These are phyloP conservation scores for Bretziella fagacearum DNA, from an alignment of 2,329 filamentous ascomycete genomes.

Conservation along the genomic window DNA sequence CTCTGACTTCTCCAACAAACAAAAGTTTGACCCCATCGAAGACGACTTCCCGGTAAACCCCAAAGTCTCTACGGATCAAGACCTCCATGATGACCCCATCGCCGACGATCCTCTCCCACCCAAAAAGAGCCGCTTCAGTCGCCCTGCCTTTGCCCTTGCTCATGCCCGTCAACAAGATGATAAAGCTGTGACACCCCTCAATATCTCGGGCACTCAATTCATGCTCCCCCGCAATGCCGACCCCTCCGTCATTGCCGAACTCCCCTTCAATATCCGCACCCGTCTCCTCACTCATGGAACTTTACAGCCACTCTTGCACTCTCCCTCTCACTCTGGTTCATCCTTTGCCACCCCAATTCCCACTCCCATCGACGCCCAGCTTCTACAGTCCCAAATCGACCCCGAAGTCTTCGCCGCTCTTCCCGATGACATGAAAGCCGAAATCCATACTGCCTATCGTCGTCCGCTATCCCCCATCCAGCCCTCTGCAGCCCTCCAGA, in stretches of 20 bases:
- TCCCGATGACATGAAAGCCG: conserved; percentile 69
- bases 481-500: background rate
- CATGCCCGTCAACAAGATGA: conserved; percentile 31
- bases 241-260: conserved; percentile 60
- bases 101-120: conserved; percentile 1
- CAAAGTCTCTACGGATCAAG: too few relatives aligned
- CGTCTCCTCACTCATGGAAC: conserved; percentile 48
- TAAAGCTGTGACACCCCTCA: conserved; percentile 50
- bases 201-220: conserved; percentile 78
- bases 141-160: conserved; percentile 36
- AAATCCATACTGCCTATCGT: conserved; percentile 46
- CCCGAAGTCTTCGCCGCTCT: conserved; percentile 67
- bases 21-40: conserved; percentile 33
- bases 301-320: background rate
- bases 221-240: conserved; percentile 74
- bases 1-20: conserved; percentile 19
- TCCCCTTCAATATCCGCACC: conserved; percentile 67
- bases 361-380: conserved; percentile 20
- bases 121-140: conserved; percentile 17
- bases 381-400: conserved; percentile 69
- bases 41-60: conserved; percentile 18
- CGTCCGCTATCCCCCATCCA: background rate
- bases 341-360: background rate
- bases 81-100: too few relatives aligned
- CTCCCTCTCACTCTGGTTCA: background rate